These are phyloP conservation scores for Copromyces sp. DNA, from an alignment of 495 filamentous ascomycete species.

Conservation along the genomic window DNA sequence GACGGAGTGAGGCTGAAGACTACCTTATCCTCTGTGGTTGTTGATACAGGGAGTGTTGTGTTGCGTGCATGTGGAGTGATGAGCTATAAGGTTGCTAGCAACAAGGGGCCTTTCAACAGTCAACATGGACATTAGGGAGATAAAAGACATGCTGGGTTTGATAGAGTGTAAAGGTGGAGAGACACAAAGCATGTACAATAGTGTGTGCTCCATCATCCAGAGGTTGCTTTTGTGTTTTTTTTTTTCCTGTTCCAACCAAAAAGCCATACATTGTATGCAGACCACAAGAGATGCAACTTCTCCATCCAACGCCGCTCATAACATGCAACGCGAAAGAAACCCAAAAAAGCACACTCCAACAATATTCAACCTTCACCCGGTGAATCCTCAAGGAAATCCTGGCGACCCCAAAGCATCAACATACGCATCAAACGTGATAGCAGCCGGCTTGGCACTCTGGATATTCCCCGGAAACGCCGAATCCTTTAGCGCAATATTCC, in stretches of 20 bases:
- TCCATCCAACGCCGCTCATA: not conserved
- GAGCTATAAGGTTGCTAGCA: too few species aligned
- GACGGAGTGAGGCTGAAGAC: too few species aligned
- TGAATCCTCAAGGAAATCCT: conserved; percentile 3
- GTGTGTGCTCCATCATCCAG: not conserved
- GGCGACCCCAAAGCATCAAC: conserved; percentile 28
- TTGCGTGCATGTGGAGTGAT: too few species aligned
- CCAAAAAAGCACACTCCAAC: not conserved
- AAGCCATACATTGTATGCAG: too few species aligned
- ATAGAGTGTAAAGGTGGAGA: not conserved
- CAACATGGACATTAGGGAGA: too few species aligned
- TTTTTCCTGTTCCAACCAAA: not conserved
- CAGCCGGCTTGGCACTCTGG: conserved; percentile 17
- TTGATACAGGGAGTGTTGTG: too few species aligned
- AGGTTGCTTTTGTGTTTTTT: too few species aligned
- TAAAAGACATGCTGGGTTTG: too few species aligned
- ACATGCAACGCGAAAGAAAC: not conserved
- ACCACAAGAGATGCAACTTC: too few species aligned
- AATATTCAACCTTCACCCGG: not conserved
- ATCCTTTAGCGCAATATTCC: conserved; percentile 30
- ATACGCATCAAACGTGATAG: conserved; percentile 26
- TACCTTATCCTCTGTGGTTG: too few species aligned
- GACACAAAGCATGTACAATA: not conserved
- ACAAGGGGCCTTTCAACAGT: too few species aligned
- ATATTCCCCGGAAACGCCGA: conserved; percentile 21